Evolutionary conservation across 345 rosid species (phyloP), one percentile per base, ranked within the genome.

Genomic region (Noccaea caerulescens): DNA sequence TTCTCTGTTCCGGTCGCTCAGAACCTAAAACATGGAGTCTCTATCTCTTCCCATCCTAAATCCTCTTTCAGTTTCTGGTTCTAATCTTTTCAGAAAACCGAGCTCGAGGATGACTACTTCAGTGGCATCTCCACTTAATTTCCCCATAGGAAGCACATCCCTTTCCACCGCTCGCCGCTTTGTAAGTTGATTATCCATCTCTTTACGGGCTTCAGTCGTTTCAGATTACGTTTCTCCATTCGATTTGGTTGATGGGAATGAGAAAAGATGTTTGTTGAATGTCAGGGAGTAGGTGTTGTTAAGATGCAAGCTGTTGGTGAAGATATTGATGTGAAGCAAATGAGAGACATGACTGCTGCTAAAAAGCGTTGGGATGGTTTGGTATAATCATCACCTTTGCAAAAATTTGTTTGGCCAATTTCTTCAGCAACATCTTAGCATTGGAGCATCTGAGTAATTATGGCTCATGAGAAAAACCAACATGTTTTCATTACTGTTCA

Each of bases 321-420:
- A 78, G 96, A 91, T 73, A 77, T 69, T 73, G 94, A 87, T 63
- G 58, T 91, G 78, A 88, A 87, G 89, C 97, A 91, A 82, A 79
- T 89, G 90, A 87, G 85, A 80, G 97, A 89, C 73, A 81, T 89
- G 90, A 88, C 97, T 69, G 90, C 96, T 72, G 94, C 97, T 16
- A 87, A 84, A 85, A 93, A 89, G 82, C 86, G 94, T 86, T 91
- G 96, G 97, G 97, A 93, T 66, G 82, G 84, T 70, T 66, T 91
- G 97, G 98, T 93, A 84, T 14, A 10, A 23, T 52, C 54, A 23
- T 52, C 54, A 27, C 14, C 25, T 38, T 0, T 44, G 38, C 66
- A 4, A 1, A 4, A 0, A 27, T 43, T 41, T 42, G 10, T 56
- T 66, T 10, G 20, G 5, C 11, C 45, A 20, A 5, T 56, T 42